Evolutionary conservation across 2,329 filamentous ascomycete genomes (phyloP), one percentile per base, ranked within the genome.

Genomic region (Albophoma yamanashiensis): DNA sequence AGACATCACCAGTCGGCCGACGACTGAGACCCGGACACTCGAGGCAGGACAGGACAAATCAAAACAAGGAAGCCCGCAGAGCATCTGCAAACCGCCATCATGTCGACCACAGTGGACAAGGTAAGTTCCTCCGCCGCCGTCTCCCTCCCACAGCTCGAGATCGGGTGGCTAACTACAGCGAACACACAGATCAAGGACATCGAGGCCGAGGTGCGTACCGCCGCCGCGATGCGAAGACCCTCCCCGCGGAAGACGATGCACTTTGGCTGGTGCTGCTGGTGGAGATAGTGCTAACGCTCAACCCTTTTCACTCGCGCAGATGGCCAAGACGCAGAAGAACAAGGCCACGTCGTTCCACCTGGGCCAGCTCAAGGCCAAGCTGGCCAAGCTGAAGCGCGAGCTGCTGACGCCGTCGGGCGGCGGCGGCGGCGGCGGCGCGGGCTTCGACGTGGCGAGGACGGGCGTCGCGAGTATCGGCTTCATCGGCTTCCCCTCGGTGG

Each of bases 31-130:
- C 20, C 5, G 27, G 31, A 58, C 39, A 25, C 57, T 22, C 7
- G 34, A 31, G n/a, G 36, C 15, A 56, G 27, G 39, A 55, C 20
- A 25, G 27, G 27, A 31, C 27, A 31, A 25, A 59, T 45, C 55
- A 40, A 25, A 59, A 52, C 55, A 40, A 58, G 22, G 14, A 15
- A 20, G 4, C 22, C 42, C 45, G 57, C 34, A 39, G 57, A n/a
- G 56, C 53, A 43, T 36, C 55, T 45, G n/a, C 59, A 47, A 64
- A 58, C 62, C 66, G 66, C 73, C 80, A 89, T 75, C 70, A 97
- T 97, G 94, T 83, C 93, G 82, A 97, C 93, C 63, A 97, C 93
- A 50, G 92, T 97, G 74, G 93, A 97, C 70, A 97, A 97, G 89
- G 91, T 90, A 73, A 67, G 82, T 70, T 53, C 31, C 27, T 57